A percentile compares a stretch with the other conserved stretches of the same genome.
These are phyloP conservation scores for Furcasterigmium sp. DNA, from an alignment of 2,329 filamentous ascomycete species.

Conservation along the genomic window DNA sequence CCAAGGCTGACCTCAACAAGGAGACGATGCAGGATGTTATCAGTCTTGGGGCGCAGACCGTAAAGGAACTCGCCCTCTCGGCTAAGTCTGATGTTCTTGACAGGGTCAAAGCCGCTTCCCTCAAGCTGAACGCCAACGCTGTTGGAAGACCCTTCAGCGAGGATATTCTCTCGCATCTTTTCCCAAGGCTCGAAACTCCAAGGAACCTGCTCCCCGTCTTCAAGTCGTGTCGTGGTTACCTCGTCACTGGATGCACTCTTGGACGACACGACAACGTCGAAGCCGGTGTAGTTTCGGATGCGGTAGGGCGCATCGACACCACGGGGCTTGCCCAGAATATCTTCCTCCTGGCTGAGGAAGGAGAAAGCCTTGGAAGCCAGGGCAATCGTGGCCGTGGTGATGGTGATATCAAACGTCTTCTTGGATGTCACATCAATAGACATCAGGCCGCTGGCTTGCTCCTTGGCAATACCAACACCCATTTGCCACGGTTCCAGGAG, in stretches of 20 bases:
- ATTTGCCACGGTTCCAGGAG: slow-evolving; percentile 94
- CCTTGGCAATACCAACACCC: slow-evolving; percentile 81
- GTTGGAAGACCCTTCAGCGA: slow-evolving; percentile 75
- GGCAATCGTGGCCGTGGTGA: slow-evolving; percentile 92
- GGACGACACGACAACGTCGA: slow-evolving; percentile 79
- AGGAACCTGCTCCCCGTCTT: slow-evolving; percentile 84
- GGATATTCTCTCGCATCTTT: slow-evolving; percentile 89
- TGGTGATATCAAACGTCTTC: slow-evolving; percentile 84
- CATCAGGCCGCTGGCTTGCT: slow-evolving; percentile 68
- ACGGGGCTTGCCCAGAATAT: slow-evolving; percentile 88
- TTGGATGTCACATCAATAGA: slow-evolving; percentile 83
- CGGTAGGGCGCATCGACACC: slow-evolving; percentile 88
- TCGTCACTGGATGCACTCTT: slow-evolving; percentile 64
- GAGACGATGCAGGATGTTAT: slow-evolving; percentile 79
- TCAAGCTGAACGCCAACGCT: slow-evolving; percentile 80
- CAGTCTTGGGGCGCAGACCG: slow-evolving; percentile 79
- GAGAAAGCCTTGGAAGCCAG: slow-evolving; percentile 88
- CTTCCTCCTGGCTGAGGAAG: slow-evolving; percentile 82
- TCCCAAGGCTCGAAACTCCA: slow-evolving; percentile 98
- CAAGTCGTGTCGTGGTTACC: slow-evolving; percentile 68
- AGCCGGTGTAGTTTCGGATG: slow-evolving; percentile 93
- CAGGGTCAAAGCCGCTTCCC: slow-evolving; percentile 86
- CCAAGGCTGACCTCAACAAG: slow-evolving; percentile 89
- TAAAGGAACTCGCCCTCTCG: slow-evolving; percentile 94
- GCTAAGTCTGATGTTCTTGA: slow-evolving; percentile 83